Base-by-base conservation (phyloP, 306 rosid genomes). In the Hippophae tibetana region DNA sequence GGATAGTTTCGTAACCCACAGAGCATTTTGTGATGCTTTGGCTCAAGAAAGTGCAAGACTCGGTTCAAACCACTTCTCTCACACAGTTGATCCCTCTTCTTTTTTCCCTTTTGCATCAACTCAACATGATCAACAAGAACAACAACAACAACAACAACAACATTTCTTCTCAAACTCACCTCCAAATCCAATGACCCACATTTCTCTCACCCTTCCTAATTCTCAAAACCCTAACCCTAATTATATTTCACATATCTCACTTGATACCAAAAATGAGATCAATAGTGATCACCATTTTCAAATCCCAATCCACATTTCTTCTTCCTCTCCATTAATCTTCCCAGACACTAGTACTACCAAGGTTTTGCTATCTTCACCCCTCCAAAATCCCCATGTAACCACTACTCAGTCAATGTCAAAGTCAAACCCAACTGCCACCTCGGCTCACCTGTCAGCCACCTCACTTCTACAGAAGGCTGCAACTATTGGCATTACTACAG, bases 1-100 rank as follows among this genome's bases (percentile, higher is more conserved):
- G 74, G 99, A 93, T 73, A 86, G 95, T 80, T 88, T 88, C 85
- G 72, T 93, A 61, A 93, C 96, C 43, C 99, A 93, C 44, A 78
- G 97, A 77, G 99, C 99, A 47, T 93, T 88, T 57, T 93, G 99
- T 58, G 96, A 92, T 74, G 97, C 97, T 38, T 69, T 92, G 64
- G 99, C 99, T 8, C 90, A 92, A 79, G 99, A 92, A 65, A 92
- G 86, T 74, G 95, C 94, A 46, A 78, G 94, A 70, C 38, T 88
- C 25, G 66, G 81, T 0, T 89, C 82, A 66, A 79, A 72, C 72
- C 90, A 81, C 14, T 26, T 79, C 60, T 52, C 71, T 10, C 38
- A 47, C 40, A 43, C 62, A 2, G 9, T 55, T 13, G 40, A 31
- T 31, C 5, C 0, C 38, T 31, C 0, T 31, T 31, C 38, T 31